These are phyloP conservation scores for Oldenlandia corymbosa DNA, from an alignment of 257 asterid species.

Conservation along the genomic window DNA sequence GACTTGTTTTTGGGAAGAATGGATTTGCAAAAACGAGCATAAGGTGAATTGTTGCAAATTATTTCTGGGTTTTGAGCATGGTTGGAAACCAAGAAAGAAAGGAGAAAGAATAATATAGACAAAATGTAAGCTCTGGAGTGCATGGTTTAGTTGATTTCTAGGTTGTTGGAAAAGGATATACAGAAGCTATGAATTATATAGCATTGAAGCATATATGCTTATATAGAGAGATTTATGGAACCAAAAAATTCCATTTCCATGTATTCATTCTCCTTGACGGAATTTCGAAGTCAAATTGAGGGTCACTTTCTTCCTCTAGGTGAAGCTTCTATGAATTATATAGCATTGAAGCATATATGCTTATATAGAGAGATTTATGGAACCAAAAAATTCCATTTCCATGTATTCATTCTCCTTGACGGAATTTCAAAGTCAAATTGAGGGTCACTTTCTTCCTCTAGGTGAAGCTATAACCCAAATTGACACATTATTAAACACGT, in stretches of 20 bases:
- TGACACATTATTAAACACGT: too few species aligned
- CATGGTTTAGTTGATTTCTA: neutral
- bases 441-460: too few species aligned
- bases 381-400: neutral
- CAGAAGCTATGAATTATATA: neutral
- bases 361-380: neutral
- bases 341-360: neutral
- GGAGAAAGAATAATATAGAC: neutral
- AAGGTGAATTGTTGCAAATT: slow-evolving; percentile 50
- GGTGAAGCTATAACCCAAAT: too few species aligned
- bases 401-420: neutral
- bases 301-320: too few species aligned
- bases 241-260: neutral
- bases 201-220: neutral
- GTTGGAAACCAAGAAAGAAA: neutral
- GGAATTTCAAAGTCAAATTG: neutral
- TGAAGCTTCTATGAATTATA: neutral
- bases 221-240: neutral
- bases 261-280: neutral
- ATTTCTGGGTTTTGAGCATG: slow-evolving; percentile 5
- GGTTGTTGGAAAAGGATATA: neutral
- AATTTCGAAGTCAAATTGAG: neutral
- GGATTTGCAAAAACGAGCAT: slow-evolving; percentile 46
- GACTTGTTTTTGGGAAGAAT: slow-evolving; percentile 37
- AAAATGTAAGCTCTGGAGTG: neutral